Evolutionary conservation across 192 early-diverging fungal species (phyloP).

Genomic region (Gaertneriomyces sp.): DNA sequence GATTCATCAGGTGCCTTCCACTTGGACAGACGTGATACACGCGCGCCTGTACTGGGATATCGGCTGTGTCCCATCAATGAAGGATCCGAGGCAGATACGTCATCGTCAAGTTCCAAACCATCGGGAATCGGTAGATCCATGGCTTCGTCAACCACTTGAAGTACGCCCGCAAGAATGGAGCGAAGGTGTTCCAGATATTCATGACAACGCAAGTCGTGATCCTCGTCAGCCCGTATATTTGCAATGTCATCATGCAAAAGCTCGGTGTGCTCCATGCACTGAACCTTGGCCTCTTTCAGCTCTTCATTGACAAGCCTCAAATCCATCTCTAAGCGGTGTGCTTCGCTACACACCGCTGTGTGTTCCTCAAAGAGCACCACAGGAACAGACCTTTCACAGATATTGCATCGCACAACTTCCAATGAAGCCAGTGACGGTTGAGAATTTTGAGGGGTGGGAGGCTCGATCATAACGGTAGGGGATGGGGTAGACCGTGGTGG

Average conservation of each 20-base stretch:
- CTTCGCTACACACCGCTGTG: slow-evolving; percentile 61
- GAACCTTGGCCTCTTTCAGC: slow-evolving; percentile 53
- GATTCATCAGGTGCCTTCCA: slow-evolving; percentile 35
- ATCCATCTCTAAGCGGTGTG: slow-evolving; percentile 76
- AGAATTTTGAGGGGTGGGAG: slow-evolving; percentile 1
- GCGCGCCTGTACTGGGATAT: neutral
- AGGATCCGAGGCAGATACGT: too few species aligned
- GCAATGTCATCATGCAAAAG: slow-evolving; percentile 38
- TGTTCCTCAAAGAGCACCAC: slow-evolving; percentile 73
- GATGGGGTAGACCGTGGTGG: neutral
- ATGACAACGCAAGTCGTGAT: neutral
- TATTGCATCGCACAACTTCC: slow-evolving; percentile 65
- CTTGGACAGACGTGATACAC: slow-evolving; percentile 8
- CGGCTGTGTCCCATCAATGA: neutral
- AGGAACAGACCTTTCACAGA: slow-evolving; percentile 73
- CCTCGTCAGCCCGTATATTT: slow-evolving; percentile 8
- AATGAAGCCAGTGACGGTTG: slow-evolving; percentile 4
- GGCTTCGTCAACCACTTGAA: slow-evolving; percentile 30
- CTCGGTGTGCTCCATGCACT: slow-evolving; percentile 36
- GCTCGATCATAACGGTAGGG: slow-evolving; percentile 4
- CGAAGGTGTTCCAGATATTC: slow-evolving; percentile 38
- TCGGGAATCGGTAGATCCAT: slow-evolving; percentile 30
- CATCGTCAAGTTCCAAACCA: neutral
- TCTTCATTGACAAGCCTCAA: slow-evolving; percentile 70
- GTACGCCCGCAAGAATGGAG: slow-evolving; percentile 16